Base-by-base conservation (phyloP, 2,329 filamentous ascomycete species). In the Elsinoe necatrix region DNA sequence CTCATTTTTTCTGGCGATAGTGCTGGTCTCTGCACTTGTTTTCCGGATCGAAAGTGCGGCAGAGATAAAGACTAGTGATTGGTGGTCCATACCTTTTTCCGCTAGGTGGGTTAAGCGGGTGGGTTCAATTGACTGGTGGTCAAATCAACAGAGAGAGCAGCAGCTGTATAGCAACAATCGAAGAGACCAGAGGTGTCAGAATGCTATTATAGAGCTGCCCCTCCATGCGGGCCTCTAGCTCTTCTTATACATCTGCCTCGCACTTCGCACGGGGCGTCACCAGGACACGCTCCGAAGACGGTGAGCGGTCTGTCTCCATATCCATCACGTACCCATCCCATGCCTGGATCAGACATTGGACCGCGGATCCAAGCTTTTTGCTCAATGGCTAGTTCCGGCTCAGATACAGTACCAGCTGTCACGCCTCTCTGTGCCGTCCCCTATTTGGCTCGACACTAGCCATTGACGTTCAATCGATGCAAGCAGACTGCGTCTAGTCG, bases 211-310 rank as follows among this genome's bases (percentile, higher is more conserved):
- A 45, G 25, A 14, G 21, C 16, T 14, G 20, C 41, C 23, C 41
- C 41, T 25, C 20, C 11, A 21, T n/a, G 20, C 20, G 41, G 41
- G 41, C 21, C 20, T 45, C 41, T 45, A 52, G 48, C 48, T 35
- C 48, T 39, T 52, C 48, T 52, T 52, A 52, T 52, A 52, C 41
- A n/a, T n/a, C 34, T 37, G 9, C 34, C 34, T 45, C 41, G 41
- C 41, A 27, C 21, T n/a, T 21, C 41, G 23, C 41, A 25, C 20
- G 41, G 41, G 29, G 48, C 20, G 48, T 29, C 20, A 52, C 29
- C 31, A 52, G 48, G 23, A 14, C 29, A 39, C n/a, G 18, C 48
- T 52, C 48, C 48, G 48, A 52, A 52, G 29, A 37, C 48, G 48
- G 48, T 52, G 48, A 37, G 34, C 34, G 34, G 34, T 37, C 34